phyloP scores from a whole-genome alignment of 1,284 basidiomycete genomes.

The Phlebopus sp. region DNA sequence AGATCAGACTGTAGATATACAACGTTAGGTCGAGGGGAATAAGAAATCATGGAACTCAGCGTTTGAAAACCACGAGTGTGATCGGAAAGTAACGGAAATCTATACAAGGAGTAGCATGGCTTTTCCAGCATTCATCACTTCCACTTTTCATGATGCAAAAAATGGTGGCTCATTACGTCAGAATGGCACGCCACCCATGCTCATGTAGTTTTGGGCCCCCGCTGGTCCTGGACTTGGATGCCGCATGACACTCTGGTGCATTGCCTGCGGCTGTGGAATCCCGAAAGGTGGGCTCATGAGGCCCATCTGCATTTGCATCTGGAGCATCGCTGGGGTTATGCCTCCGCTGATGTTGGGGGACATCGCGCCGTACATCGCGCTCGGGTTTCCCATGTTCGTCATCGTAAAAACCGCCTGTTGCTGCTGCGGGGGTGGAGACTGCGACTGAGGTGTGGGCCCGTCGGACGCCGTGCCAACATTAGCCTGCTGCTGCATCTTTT shows the following conservation, averaged over 20 bases:
- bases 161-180: constrained; percentile 17
- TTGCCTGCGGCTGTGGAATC: constrained; percentile 59
- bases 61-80: constrained; percentile 1
- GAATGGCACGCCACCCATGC: constrained; percentile 43
- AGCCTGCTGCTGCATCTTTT: constrained; percentile 59
- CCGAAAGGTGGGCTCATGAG: constrained; percentile 49
- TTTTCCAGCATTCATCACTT: constrained; percentile 8
- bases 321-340: constrained; percentile 43
- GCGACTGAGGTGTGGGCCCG: constrained; percentile 29
- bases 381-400: constrained; percentile 48
- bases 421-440: constrained; percentile 39
- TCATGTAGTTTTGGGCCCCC: constrained; percentile 54
- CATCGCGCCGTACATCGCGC: constrained; percentile 36
- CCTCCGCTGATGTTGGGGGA: constrained; percentile 31
- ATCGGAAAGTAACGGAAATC: constrained; percentile 23
- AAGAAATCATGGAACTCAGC: not conserved
- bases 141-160: not conserved
- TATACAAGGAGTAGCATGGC: constrained; percentile 18
- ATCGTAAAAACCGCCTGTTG: constrained; percentile 35
- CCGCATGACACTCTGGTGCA: constrained; percentile 78
- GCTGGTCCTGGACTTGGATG: constrained; percentile 66
- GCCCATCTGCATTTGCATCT: constrained; percentile 68
- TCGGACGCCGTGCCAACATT: constrained; percentile 42
- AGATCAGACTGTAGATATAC: constrained; percentile 12
- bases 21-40: constrained; percentile 17